phyloP scores from a whole-genome alignment of 2,329 filamentous ascomycete genomes.

The Dactylellina parvicollis region DNA sequence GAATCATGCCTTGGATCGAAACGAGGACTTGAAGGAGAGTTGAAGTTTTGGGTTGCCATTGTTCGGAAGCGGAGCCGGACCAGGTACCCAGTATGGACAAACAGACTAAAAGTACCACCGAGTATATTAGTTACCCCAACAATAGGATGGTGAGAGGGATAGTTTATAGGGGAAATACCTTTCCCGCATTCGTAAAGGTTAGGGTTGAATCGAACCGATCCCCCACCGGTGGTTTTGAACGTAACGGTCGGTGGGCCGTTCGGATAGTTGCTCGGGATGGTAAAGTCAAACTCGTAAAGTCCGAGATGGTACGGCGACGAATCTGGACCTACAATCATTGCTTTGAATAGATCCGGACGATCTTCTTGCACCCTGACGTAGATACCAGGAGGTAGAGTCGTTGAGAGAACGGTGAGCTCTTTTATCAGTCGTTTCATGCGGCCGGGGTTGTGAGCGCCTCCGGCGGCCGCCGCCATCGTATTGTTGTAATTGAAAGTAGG shows the following conservation, averaged over 20 bases:
- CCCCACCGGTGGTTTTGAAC: slow-evolving; percentile 65
- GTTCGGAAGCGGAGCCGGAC: slow-evolving; percentile 62
- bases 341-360: slow-evolving; percentile 66
- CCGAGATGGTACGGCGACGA: slow-evolving; percentile 68
- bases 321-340: slow-evolving; percentile 65
- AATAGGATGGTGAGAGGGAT: no score
- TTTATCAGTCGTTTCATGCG: slow-evolving; percentile 60
- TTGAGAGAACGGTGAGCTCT: slow-evolving; percentile 64
- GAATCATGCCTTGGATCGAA: slow-evolving; percentile 70
- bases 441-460: slow-evolving; percentile 36
- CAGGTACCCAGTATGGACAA: slow-evolving; percentile 66
- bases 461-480: not conserved
- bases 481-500: slow-evolving; percentile 8
- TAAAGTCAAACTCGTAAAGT: slow-evolving; percentile 68
- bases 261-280: slow-evolving; percentile 63
- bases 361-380: slow-evolving; percentile 65
- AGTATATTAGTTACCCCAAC: no score
- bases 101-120: no score
- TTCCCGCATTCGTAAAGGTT: slow-evolving; percentile 66
- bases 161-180: slow-evolving; percentile 59
- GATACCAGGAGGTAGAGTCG: slow-evolving; percentile 66
- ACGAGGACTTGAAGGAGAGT: slow-evolving; percentile 67
- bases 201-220: slow-evolving; percentile 64
- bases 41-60: slow-evolving; percentile 64
- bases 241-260: slow-evolving; percentile 61